Evolutionary conservation across 352 stramenopile species (phyloP), one percentile per base, ranked within the genome.

Genomic region (Pythium periplocum): DNA sequence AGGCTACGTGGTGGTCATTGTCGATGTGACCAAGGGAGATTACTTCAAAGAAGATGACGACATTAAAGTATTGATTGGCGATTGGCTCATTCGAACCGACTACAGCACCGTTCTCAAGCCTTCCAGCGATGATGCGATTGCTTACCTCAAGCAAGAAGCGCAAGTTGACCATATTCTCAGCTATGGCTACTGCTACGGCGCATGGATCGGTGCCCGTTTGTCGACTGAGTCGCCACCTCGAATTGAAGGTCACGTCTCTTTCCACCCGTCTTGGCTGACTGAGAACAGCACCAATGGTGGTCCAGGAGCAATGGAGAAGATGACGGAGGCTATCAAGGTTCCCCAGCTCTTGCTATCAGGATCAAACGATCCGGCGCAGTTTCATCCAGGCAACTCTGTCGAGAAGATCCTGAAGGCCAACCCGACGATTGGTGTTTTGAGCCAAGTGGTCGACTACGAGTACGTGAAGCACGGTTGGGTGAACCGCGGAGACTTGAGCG

Each of bases 311-410:
- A 68, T 73, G 17, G 62, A 79, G 41, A 75, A 70, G 49, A 57
- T 86, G 46, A 53, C 69, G 6, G 45, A 73, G 51, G 38, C 47
- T 5, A 73, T 84, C 38, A 48, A 55, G 7, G 62, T 68, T 35
- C 71, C 71, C 34, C 69, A 86, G 52, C 54, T 86, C 37, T 39
- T 86, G 46, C 48, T 76, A 6, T 64, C 69, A 2, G 64, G 65
- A 9, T 30, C 68, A 31, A 74, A 86, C 55, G 73, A 83, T 44
- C 61, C 57, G 4, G 63, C 69, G n/a, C 73, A 62, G 32, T 41
- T 86, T 31, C 50, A 58, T 11, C 49, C 61, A 30, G 59, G 60
- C 50, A 57, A 68, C 45, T 60, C 48, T n/a, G 75, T 81, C 33
- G 45, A 84, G 46, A 68, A 67, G 51, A 73, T 79, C 37, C 65